Evolutionary conservation across 805 yeast genomes (phyloP), one percentile per base, ranked within the genome.

Genomic region (Blastobotrys terrestris): DNA sequence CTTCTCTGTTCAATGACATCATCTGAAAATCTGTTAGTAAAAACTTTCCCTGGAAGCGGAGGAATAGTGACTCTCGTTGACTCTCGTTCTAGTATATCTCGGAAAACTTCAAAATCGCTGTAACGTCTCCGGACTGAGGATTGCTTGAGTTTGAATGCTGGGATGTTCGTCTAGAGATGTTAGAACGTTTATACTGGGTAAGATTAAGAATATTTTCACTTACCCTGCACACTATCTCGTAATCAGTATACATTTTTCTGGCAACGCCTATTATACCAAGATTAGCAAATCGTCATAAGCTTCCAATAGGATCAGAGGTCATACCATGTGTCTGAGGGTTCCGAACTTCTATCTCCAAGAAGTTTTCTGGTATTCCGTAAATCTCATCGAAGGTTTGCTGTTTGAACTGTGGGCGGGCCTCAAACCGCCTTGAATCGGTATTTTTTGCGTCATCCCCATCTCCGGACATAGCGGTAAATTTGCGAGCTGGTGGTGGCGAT

Each of bases 341-440:
- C 22, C 78, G 73, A 48, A 77, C 79, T 67, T 91, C 97, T 39
- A 94, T 83, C 69, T 92, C 99, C 42, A 92, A 76, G 63, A 90
- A 88, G 70, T 89, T 88, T 68, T 94, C 98, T 0, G 97, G 98
- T 61, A 87, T 95, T 0, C 95, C 96, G 64, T 94, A 94, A 44
- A 87, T 77, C 61, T 89, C 96, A 57, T 81, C 86, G 66, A 83
- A 84, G 2, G 88, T 77, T 67, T 85, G 92, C 55, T 75, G 77
- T 59, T 72, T 77, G 57, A 69, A 65, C 55, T 64, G 70, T 55
- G 72, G 74, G n/a, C 73, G 62, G 26, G 66, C 60, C 49, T 66
- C 68, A 46, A 59, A 59, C 39, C 66, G 53, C 50, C 62, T 61
- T 15, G 63, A 48, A 31, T 56, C 59, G 15, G 58, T 31, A 22